Conservation (phyloP, 2,329 filamentous ascomycete genomes). For the Tolypocladium sp. region DNA sequence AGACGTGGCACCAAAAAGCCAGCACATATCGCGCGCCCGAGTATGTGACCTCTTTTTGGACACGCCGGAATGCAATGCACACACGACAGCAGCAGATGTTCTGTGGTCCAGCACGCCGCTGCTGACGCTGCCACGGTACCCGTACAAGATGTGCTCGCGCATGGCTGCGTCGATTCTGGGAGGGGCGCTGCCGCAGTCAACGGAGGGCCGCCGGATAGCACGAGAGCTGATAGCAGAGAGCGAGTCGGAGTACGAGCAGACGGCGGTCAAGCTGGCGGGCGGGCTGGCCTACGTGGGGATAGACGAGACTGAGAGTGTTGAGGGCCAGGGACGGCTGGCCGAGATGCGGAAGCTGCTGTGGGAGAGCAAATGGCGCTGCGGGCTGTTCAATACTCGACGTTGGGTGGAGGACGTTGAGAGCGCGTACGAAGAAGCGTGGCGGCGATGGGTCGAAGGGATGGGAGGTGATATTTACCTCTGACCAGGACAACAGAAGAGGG, state of each 20-base stretch:
- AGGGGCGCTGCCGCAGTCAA: constrained; percentile 69
- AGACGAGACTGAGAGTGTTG: constrained; percentile 32
- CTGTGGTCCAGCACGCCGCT: constrained; percentile 94
- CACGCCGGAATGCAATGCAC: constrained; percentile 95
- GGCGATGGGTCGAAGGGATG: constrained; percentile 73
- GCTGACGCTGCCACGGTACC: constrained; percentile 80
- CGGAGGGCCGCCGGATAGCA: constrained; percentile 58
- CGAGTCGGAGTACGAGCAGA: constrained; percentile 78
- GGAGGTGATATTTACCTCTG: constrained; percentile 87
- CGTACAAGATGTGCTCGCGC: constrained; percentile 97
- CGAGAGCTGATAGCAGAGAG: constrained; percentile 66
- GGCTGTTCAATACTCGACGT: constrained; percentile 80
- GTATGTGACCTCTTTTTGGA: constrained; percentile 94
- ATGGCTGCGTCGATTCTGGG: constrained; percentile 94
- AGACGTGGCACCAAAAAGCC: constrained; percentile 89
- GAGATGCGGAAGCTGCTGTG: constrained; percentile 77
- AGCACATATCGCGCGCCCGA: constrained; percentile 85
- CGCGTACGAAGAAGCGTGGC: constrained; percentile 85
- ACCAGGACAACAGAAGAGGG: neutral
- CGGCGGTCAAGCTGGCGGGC: constrained; percentile 58
- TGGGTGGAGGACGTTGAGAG: constrained; percentile 88
- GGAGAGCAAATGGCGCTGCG: constrained; percentile 74
- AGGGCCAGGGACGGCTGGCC: constrained; percentile 59
- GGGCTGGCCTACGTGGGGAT: constrained; percentile 49
- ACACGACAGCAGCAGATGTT: constrained; percentile 93